Conservation (phyloP, 164 flowering plant genomes). For the Vitis rupestris region DNA sequence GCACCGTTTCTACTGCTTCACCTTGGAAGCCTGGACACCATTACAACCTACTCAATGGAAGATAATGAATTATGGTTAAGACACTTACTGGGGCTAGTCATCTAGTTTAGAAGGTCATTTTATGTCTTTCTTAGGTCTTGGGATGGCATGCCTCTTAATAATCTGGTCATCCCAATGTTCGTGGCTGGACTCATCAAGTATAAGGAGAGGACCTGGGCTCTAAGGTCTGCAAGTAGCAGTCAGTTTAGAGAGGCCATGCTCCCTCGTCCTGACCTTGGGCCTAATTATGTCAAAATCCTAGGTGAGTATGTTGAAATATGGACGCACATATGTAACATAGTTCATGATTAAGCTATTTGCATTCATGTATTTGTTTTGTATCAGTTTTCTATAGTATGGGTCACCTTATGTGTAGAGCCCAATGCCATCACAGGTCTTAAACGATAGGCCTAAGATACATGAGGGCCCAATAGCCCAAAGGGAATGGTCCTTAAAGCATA, state of each 20-base stretch:
- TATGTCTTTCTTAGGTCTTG: not conserved
- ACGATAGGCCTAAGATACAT: too few species aligned
- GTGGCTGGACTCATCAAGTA: constrained; percentile 19
- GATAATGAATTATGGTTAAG: not conserved
- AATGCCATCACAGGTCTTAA: too few species aligned
- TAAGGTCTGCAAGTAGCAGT: constrained; percentile 11
- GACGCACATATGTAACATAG: too few species aligned
- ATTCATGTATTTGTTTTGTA: too few species aligned
- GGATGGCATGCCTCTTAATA: not conserved
- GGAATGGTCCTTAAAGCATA: too few species aligned
- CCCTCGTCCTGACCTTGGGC: constrained; percentile 16
- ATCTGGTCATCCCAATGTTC: constrained; percentile 3
- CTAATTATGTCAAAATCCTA: constrained; percentile 17
- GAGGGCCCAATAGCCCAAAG: too few species aligned
- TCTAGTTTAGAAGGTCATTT: not conserved
- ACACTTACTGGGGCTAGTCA: not conserved
- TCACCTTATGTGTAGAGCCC: too few species aligned
- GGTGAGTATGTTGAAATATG: constrained; percentile 1
- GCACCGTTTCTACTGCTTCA: not conserved
- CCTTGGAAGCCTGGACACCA: not conserved
- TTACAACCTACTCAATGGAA: not conserved
- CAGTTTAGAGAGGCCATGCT: constrained; percentile 14
- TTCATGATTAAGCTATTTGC: too few species aligned
- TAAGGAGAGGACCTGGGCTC: constrained; percentile 16
- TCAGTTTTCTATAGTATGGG: too few species aligned